Evolutionary conservation across 2,329 filamentous ascomycete genomes (phyloP).

Genomic region (Coniochaeta sp.): DNA sequence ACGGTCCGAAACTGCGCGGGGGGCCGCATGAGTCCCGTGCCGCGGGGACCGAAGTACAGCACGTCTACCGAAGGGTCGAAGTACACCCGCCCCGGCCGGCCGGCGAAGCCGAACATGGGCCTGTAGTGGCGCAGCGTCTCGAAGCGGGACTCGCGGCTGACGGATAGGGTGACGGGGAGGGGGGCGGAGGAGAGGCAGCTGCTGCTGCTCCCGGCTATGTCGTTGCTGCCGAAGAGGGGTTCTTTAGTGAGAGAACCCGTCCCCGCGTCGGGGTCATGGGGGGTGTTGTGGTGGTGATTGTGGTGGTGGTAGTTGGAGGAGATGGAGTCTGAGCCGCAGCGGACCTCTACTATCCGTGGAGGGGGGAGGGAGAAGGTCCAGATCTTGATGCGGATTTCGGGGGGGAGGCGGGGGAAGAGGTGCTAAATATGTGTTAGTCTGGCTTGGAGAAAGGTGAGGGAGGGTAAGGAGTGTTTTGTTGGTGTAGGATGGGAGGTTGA

Average conservation of each 20-base stretch:
- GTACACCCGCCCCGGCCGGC: constrained; percentile 31
- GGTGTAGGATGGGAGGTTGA: no score
- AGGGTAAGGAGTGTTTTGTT: neutral
- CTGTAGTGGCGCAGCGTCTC: constrained; percentile 34
- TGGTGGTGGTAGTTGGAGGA: neutral
- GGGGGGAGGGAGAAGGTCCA: constrained; percentile 37
- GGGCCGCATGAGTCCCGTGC: constrained; percentile 34
- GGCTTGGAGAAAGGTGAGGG: neutral
- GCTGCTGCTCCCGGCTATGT: neutral
- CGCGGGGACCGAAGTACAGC: constrained; percentile 39
- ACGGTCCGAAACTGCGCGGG: constrained; percentile 37
- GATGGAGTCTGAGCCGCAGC: constrained; percentile 26
- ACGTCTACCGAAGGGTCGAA: constrained; percentile 34
- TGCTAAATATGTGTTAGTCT: constrained; percentile 21
- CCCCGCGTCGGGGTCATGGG: no score
- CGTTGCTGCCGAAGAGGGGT: neutral
- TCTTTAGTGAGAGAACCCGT: neutral
- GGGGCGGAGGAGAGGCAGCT: constrained; percentile 33
- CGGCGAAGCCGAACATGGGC: constrained; percentile 33
- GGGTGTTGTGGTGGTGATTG: no score
- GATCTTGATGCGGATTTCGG: constrained; percentile 39
- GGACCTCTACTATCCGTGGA: constrained; percentile 35
- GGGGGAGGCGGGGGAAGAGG: constrained; percentile 33
- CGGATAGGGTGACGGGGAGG: constrained; percentile 37
- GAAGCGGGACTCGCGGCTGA: constrained; percentile 36